Conservation (phyloP, 2,329 filamentous ascomycete species). For the Arthroderma sp. region DNA sequence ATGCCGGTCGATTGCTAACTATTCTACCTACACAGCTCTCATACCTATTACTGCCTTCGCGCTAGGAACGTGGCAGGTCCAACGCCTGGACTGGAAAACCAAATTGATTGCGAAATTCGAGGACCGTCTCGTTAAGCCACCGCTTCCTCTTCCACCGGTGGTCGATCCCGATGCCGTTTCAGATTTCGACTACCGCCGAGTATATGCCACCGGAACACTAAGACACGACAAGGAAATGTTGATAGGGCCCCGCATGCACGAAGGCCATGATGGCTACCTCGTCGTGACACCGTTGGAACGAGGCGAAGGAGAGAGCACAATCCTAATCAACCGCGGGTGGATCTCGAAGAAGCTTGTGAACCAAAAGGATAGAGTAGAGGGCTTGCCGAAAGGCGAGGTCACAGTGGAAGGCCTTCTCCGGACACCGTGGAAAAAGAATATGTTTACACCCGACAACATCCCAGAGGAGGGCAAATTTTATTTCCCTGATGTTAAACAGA, state of each 20-base stretch:
- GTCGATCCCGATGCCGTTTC: slow-evolving; percentile 69
- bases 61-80: slow-evolving; percentile 89
- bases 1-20: neutral
- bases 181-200: slow-evolving; percentile 84
- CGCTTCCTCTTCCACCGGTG: slow-evolving; percentile 69
- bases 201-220: slow-evolving; percentile 59
- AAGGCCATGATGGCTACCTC: slow-evolving; percentile 80
- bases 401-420: slow-evolving; percentile 71
- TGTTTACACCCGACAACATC: slow-evolving; percentile 85
- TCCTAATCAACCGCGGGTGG: slow-evolving; percentile 86
- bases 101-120: slow-evolving; percentile 83
- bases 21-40: slow-evolving; percentile 38
- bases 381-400: slow-evolving; percentile 57
- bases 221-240: slow-evolving; percentile 93
- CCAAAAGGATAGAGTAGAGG: slow-evolving; percentile 49
- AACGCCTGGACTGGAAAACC: slow-evolving; percentile 86
- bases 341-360: slow-evolving; percentile 61
- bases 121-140: slow-evolving; percentile 74
- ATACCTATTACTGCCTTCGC: slow-evolving; percentile 85
- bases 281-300: slow-evolving; percentile 86
- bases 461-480: slow-evolving; percentile 80
- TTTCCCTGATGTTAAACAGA: slow-evolving; percentile 85
- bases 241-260: slow-evolving; percentile 75
- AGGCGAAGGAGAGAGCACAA: slow-evolving; percentile 46
- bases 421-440: slow-evolving; percentile 92